Percentiles rank a stretch among this genome's conserved stretches.
These are phyloP conservation scores for Imleria badia DNA, from an alignment of 768 basidiomycete species.

Conservation along the genomic window DNA sequence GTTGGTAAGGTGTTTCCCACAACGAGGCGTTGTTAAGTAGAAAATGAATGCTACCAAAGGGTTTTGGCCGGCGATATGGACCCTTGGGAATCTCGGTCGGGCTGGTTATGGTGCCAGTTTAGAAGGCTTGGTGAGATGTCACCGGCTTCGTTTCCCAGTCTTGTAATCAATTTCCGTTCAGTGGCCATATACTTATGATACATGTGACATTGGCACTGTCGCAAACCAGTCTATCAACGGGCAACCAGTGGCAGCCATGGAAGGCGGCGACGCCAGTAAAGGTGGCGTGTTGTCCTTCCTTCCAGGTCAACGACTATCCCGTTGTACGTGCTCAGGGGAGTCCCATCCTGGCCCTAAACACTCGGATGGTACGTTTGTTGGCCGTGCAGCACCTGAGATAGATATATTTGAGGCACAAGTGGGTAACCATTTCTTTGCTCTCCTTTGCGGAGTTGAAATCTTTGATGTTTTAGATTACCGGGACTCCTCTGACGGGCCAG, in stretches of 20 bases:
- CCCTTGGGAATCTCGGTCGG: constrained; percentile 58
- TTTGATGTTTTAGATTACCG: constrained; percentile 44
- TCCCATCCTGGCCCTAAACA: constrained; percentile 81
- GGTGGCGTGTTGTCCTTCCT: constrained; percentile 63
- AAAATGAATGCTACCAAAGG: constrained; percentile 24
- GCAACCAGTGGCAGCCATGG: constrained; percentile 58
- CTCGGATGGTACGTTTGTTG: constrained; percentile 72
- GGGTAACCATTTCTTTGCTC: constrained; percentile 15
- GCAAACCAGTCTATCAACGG: constrained; percentile 79
- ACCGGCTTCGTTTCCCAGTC: not conserved
- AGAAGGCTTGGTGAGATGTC: constrained; percentile 45
- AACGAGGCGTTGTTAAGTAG: not conserved
- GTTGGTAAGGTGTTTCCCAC: constrained; percentile 36
- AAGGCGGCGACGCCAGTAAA: constrained; percentile 52
- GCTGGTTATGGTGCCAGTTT: constrained; percentile 69
- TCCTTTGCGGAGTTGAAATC: constrained; percentile 9
- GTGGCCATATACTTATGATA: constrained; percentile 70
- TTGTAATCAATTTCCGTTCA: constrained; percentile 15
- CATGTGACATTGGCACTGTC: constrained; percentile 83
- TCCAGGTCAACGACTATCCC: constrained; percentile 78
- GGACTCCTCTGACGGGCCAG: constrained; percentile 44
- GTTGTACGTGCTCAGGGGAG: constrained; percentile 83
- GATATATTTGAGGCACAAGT: constrained; percentile 85
- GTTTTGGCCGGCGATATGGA: constrained; percentile 58
- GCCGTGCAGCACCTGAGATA: constrained; percentile 85